These are phyloP conservation scores for Colletotrichum camelliae DNA, from an alignment of 2,329 filamentous ascomycete species.

Conservation along the genomic window DNA sequence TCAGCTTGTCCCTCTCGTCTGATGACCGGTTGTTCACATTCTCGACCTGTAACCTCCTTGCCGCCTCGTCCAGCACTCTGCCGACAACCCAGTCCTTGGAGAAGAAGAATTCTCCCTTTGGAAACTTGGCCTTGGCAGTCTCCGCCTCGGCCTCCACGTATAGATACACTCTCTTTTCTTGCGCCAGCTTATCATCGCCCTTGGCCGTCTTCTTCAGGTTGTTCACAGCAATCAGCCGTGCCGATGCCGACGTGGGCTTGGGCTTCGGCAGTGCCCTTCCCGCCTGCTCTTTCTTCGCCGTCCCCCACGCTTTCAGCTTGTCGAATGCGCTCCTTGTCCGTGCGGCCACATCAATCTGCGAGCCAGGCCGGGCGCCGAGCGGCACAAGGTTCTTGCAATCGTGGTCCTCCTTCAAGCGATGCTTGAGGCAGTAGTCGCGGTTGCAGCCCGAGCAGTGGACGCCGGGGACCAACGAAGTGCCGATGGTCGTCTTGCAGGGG, in stretches of 20 bases:
- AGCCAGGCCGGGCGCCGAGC: slow-evolving; percentile 52
- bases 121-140: slow-evolving; percentile 82
- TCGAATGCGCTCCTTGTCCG: slow-evolving; percentile 77
- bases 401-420: slow-evolving; percentile 81
- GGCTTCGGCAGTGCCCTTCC: slow-evolving; percentile 64
- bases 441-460: slow-evolving; percentile 77
- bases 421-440: slow-evolving; percentile 78
- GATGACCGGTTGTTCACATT: slow-evolving; percentile 83
- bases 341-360: slow-evolving; percentile 59
- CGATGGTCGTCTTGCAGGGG: slow-evolving; percentile 73
- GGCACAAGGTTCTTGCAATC: slow-evolving; percentile 79
- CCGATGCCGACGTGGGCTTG: slow-evolving; percentile 67
- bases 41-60: slow-evolving; percentile 76
- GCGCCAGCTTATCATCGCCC: slow-evolving; percentile 81
- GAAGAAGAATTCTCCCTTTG: slow-evolving; percentile 82
- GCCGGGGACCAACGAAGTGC: slow-evolving; percentile 70
- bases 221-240: slow-evolving; percentile 73
- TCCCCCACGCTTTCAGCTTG: slow-evolving; percentile 80
- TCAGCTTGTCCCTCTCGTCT: slow-evolving; percentile 78
- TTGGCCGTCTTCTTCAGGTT: slow-evolving; percentile 86
- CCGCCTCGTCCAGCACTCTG: slow-evolving; percentile 78
- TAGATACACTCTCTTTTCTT: slow-evolving; percentile 88
- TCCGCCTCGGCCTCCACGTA: slow-evolving; percentile 90
- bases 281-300: slow-evolving; percentile 72
- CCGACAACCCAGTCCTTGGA: slow-evolving; percentile 90